Percentiles rank a stretch among this genome's conserved stretches.
These are phyloP conservation scores for Cyclaneusma minus DNA, from an alignment of 2,329 filamentous ascomycete genomes.

Conservation along the genomic window DNA sequence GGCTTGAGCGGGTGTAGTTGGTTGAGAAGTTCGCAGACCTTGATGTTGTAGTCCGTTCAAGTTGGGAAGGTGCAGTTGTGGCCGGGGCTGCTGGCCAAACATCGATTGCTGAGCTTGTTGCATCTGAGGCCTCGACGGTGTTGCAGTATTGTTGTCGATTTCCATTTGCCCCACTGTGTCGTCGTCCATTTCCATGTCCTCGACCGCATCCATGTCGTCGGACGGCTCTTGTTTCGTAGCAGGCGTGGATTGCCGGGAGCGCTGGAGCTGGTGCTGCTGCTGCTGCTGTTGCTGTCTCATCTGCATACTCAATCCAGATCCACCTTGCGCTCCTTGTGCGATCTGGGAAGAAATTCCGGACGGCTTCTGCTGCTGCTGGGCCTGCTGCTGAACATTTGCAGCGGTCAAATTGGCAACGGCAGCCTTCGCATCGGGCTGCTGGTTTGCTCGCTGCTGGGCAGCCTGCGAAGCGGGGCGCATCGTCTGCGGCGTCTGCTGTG, in stretches of 20 bases:
- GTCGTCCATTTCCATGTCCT: conserved; percentile 96
- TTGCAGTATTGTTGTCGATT: conserved; percentile 33
- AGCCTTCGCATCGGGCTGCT: conserved; percentile 30
- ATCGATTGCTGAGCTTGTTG: conserved; percentile 51
- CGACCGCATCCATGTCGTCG: conserved; percentile 69
- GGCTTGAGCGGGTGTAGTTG: conserved; percentile 66
- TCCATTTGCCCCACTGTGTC: conserved; percentile 57
- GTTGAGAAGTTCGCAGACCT: conserved; percentile 71
- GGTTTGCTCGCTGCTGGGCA: conserved; percentile 26
- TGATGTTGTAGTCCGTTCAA: conserved; percentile 55
- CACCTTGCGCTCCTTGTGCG: too few relatives aligned
- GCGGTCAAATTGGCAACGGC: conserved; percentile 16
- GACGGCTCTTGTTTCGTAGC: conserved; percentile 14
- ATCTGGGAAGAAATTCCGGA: too few relatives aligned
- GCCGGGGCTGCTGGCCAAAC: conserved; percentile 48
- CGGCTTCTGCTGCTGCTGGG: conserved; percentile 24
- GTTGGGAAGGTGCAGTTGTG: conserved; percentile 69
- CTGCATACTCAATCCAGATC: too few relatives aligned
- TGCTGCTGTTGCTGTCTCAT: conserved; percentile 11
- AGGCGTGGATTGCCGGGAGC: conserved; percentile 17
- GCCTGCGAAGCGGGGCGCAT: conserved; percentile 21
- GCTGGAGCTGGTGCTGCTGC: conserved; percentile 15
- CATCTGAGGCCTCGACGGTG: conserved; percentile 37
- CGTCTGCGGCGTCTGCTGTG: conserved; percentile 43
- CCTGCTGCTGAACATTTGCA: conserved; percentile 30